Base-by-base conservation (phyloP, 495 filamentous ascomycete genomes). In the Articulospora tetracladia region DNA sequence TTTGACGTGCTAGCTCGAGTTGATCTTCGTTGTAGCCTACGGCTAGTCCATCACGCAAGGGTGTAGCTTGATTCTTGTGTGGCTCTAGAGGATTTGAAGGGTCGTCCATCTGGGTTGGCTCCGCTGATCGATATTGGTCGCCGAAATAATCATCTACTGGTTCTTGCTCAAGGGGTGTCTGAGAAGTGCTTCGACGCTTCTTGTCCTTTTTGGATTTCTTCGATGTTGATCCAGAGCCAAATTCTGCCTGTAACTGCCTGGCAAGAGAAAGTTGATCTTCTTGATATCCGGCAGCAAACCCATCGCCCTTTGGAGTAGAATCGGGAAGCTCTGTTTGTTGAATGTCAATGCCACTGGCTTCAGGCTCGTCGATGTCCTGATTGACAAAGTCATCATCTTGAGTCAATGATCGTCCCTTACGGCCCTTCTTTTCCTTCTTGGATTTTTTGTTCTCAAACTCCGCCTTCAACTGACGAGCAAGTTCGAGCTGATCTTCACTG, bases 131-230 rank as follows among this genome's bases (percentile, higher is more conserved):
- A 17, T 48, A n/a, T 36, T 51, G 39, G n/a, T 58, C 55, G 19
- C 55, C 49, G 52, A 62, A 60, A 36, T 59, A 62, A 55, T 56
- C 55, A 15, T 58, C 47, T 8, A 25, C 17, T 27, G 41, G 26
- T 27, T 62, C 44, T 23, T 54, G 41, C 20, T 54, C 59, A 19
- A 50, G 25, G 47, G 55, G 63, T 22, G 58, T 55, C 24, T 62
- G 54, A 53, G 55, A 61, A 48, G 53, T 48, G 32, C 61, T 67
- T 59, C 48, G 32, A 30, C 49, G 47, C 47, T 63, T 67, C 60
- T 61, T 73, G 70, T 64, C 65, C 60, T 75, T 64, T 57, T 62
- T 70, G 71, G 73, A 77, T 71, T 74, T 76, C 73, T 75, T 80
- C 69, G 74, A 72, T 24, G 59, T 68, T 25, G 59, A 62, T 19